Base-by-base conservation (phyloP, 2,329 filamentous ascomycete species). In the Rhytidhysteron rufulum region DNA sequence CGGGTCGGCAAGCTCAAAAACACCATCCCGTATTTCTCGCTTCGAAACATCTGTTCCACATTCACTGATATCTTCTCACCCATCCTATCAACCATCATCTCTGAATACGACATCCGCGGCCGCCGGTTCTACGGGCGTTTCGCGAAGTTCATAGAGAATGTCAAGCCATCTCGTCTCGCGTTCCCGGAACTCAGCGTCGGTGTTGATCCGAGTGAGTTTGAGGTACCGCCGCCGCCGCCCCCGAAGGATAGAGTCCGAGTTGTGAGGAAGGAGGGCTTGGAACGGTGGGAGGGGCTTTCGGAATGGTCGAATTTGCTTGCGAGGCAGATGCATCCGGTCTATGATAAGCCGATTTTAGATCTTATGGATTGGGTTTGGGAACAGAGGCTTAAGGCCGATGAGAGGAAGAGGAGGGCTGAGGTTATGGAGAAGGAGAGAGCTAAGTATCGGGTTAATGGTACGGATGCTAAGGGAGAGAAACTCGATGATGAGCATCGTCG, bases 31-130 rank as follows among this genome's bases (percentile, higher is more conserved):
- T 63, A 54, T 44, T 60, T 65, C 38, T 47, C 58, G 40, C 42
- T 51, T 17, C 43, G 39, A 18, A 62, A 54, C 24, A 41, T 59
- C 15, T 56, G 54, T 31, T 47, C 44, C 10, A 58, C 50, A 3
- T 65, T 58, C 57, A 48, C 54, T 16, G 39, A 52, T 3, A 51
- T 62, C 1, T 49, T 65, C 16, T 40, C 60, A 3, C 61, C 61
- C 0, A 60, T 65, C 18, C 40, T 63, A n/a, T 43, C 57, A 13
- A 55, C 50, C 1, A 53, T 65, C 2, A 49, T 54, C 13, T 43
- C 54, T 4, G 53, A 53, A 3, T 63, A 65, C 40, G 47, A 52
- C 25, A 21, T 50, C 10, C 48, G 44, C 5, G 59, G 61, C 4
- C 47, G 58, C 2, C 41, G 44, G 5, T 42, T 58, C 40, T 63